These are phyloP conservation scores for Austroboletus eburneus DNA, from an alignment of 768 basidiomycete species.

Conservation along the genomic window DNA sequence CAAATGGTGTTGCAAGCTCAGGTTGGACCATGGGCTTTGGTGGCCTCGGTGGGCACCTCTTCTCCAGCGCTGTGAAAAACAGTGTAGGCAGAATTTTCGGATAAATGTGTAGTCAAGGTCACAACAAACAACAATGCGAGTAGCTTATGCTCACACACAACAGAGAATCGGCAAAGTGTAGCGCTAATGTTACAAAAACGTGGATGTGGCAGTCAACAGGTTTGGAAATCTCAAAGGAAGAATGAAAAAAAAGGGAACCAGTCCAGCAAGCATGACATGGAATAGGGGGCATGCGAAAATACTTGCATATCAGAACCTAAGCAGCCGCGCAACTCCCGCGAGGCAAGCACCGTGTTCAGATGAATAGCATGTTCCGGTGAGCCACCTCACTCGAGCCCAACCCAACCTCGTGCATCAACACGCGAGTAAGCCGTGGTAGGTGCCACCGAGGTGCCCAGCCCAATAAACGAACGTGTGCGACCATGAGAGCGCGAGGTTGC, in stretches of 20 bases:
- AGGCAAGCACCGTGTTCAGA: slow-evolving; percentile 7
- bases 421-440: slow-evolving; percentile 81
- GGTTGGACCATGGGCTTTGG: slow-evolving; percentile 73
- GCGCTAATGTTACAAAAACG: slow-evolving; percentile 30
- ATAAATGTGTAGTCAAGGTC: slow-evolving; percentile 23
- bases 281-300: slow-evolving; percentile 18
- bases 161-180: slow-evolving; percentile 11
- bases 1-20: slow-evolving; percentile 63
- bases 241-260: background rate
- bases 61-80: slow-evolving; percentile 79
- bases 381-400: slow-evolving; percentile 45
- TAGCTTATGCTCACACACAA: slow-evolving; percentile 6
- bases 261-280: slow-evolving; percentile 28
- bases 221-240: slow-evolving; percentile 12
- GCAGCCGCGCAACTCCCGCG: slow-evolving; percentile 6
- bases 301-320: slow-evolving; percentile 18
- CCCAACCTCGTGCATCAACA: slow-evolving; percentile 80
- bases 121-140: slow-evolving; percentile 13
- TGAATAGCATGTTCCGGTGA: slow-evolving; percentile 8
- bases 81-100: slow-evolving; percentile 77
- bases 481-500: slow-evolving; percentile 64
- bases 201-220: slow-evolving; percentile 25
- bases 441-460: slow-evolving; percentile 59
- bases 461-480: slow-evolving; percentile 71
- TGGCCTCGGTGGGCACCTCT: slow-evolving; percentile 79